Base-by-base conservation (phyloP, 164 flowering plant species). In the Platanus orientalis region DNA sequence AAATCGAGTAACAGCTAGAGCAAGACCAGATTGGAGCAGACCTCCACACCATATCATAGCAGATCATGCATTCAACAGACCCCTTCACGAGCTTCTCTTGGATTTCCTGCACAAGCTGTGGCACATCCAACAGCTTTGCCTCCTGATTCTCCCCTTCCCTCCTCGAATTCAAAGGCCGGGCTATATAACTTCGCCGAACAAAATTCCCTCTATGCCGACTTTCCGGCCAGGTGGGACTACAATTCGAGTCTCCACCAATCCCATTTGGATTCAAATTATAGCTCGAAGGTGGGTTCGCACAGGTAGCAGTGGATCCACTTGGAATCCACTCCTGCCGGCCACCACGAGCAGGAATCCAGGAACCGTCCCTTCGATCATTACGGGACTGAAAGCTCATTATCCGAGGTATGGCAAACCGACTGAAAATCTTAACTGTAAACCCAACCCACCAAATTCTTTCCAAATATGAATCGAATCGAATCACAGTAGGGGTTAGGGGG, bases 1-100 rank as follows among this genome's bases (percentile, higher is more conserved):
- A 94, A 67, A 94, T 86, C 0, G 96, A 84, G 78, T 73, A 94
- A 62, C 99, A 94, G 66, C 97, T 86, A 0, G 93, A 80, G 61
- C 99, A 94, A 36, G 97, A 94, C 97, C 99, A 94, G 11, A 94
- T 75, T 12, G 96, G 76, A 0, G 96, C 92, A 4, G 93, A 73
- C 64, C 99, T 77, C 61, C 85, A 58, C 20, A 94, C 97, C 96
- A 86, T 88, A 57, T 94, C 99, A 57, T 89, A 94, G 65, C 99
- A 94, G 56, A 94, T 94, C 99, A 94, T 91, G 74, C 99, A 94
- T 67, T 94, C 97, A 54, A 94, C 83, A 2, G 78, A 54, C 0
- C 92, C 86, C 62, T 86, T 91, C 25, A 59, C 47, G 36, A 94
- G 86, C 69, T 91, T 92, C 27, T 94, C 97, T 68, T 89, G 89